Base-by-base conservation (phyloP, 2,329 filamentous ascomycete genomes). In the Claviceps maximensis region DNA sequence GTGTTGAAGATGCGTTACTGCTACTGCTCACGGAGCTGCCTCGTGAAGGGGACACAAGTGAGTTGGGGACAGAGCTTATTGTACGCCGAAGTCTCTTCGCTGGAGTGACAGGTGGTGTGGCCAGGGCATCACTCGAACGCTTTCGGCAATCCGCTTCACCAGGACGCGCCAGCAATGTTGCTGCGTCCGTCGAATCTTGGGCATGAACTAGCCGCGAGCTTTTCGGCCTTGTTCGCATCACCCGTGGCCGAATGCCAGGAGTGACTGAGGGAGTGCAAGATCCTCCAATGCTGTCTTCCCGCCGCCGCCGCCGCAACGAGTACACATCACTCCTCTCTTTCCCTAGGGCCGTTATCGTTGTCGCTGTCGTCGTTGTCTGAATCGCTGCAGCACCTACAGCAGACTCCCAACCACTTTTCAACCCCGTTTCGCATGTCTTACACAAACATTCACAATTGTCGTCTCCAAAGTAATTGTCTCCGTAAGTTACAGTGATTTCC, bases 381-480 rank as follows among this genome's bases (percentile, higher is more conserved):
- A 69, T 69, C 2, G 71, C 64, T 15, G 71, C 71, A 0, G 71
- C 72, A 0, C 69, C 73, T 4, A 74, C 73, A 15, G 71, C 71
- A 0, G 73, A 77, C 40, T 80, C 78, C 94, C 94, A 98, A 1
- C 93, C 93, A 65, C 96, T 97, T 51, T 78, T 76, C 54, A 80
- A 71, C 3, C 75, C 72, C 23, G 77, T 74, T 69, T 98, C 93
- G 66, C 93, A 98, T 0, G 87, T 93, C 60, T 79, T 78, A 67
- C 93, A 98, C 1, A 98, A 73, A 65, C 93, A 98, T 65, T 98
- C 93, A 67, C 89, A 90, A 60, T 98, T 98, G 65, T 90, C 82
- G 46, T 89, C 84, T 2, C 93, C 93, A 70, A 98, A 98, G 67
- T 98, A 98, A 64, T 88, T 89, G 19, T 95, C 89, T 25, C 91